Evolutionary conservation across 2,329 filamentous ascomycete genomes (phyloP), one percentile per base, ranked within the genome.

Genomic region (Pseudocercospora fuligena): DNA sequence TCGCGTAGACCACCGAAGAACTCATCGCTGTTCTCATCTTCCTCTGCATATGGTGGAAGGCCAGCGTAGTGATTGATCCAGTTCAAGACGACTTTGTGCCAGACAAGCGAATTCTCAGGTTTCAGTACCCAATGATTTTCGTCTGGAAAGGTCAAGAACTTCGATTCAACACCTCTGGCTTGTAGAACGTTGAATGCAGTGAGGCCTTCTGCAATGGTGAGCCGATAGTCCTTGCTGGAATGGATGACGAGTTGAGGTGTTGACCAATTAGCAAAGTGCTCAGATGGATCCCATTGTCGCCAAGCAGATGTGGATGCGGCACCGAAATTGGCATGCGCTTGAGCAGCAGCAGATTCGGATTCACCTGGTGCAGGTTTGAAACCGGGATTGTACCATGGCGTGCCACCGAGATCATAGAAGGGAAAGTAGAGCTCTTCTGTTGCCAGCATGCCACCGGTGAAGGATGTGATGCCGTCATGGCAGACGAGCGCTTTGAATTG

Each of bases 221-320:
- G 82, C 19, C 94, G 87, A 77, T 97, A 98, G 78, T 98, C 94
- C 33, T 95, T 85, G 74, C 95, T 92, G 75, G 89, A 94, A 79
- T 98, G 94, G 63, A 98, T 93, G 67, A 96, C 89, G 68, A 99
- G 83, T 79, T 95, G 90, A 0, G 95, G 95, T 0, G 94, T 97
- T 0, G 86, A 82, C 94, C 94, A 97, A 72, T 94, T 85, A 40
- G 84, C 79, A 0, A 85, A 82, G 72, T 85, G 83, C 3, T 79
- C 79, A 19, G 82, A 83, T 0, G 88, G 88, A 73, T 89, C 87
- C 85, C 86, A 89, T 27, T 72, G 69, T 9, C 65, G 62, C 70
- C 70, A 72, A 53, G 60, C 64, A 12, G 49, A 66, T 12, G 54
- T 53, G 1, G 63, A 66, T 0, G 72, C 56, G 16, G 67, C 58